Evolutionary conservation across 164 flowering plant species (phyloP).

Genomic region (Dillenia suffruticosa): DNA sequence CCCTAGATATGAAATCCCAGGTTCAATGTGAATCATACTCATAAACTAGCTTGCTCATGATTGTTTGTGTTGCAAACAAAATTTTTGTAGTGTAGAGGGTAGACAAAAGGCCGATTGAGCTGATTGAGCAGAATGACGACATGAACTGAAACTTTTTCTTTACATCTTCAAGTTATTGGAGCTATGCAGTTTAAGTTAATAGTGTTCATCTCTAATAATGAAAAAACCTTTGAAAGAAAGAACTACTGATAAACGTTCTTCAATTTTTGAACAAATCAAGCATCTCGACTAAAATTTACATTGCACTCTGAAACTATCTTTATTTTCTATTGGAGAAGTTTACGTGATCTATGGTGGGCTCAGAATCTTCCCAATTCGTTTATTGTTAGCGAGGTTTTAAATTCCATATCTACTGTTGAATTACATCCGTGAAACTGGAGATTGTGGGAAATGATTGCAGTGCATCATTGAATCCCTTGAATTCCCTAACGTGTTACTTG

Average conservation of each 20-base stretch:
- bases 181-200: not conserved
- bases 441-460: constrained; percentile 20
- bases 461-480: constrained; percentile 20
- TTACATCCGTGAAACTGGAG: constrained; percentile 22
- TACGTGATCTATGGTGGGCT: constrained; percentile 10
- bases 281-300: not conserved
- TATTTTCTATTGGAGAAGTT: not conserved
- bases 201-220: too few species aligned
- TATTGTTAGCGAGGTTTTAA: constrained; percentile 40
- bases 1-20: too few species aligned
- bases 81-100: too few species aligned
- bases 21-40: too few species aligned
- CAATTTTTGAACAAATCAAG: not conserved
- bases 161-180: not conserved
- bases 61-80: too few species aligned
- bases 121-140: too few species aligned
- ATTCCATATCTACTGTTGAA: constrained; percentile 16
- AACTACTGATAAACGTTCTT: not conserved
- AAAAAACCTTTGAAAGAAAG: not conserved
- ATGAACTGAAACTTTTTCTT: too few species aligned
- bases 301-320: too few species aligned
- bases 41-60: too few species aligned
- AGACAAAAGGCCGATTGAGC: too few species aligned
- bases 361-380: constrained; percentile 37
- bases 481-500: not conserved